phyloP scores from a whole-genome alignment of 2,329 filamentous ascomycete genomes.

The Coniochaeta sp. region DNA sequence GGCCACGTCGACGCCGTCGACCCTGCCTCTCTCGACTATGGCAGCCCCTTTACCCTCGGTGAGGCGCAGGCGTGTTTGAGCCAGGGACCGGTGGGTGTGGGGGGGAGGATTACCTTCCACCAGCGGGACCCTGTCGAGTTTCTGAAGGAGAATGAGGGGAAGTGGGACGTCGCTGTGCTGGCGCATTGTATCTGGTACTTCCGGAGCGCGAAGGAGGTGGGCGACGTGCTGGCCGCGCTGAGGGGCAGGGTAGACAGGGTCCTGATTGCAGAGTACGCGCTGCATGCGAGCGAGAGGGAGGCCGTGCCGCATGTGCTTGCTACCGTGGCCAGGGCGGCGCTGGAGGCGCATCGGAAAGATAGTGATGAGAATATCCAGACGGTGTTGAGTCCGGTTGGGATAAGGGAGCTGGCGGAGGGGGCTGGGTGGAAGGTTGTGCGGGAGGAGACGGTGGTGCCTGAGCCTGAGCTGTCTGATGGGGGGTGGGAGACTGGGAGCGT shows the following conservation, averaged over 20 bases:
- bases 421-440: constrained; percentile 29
- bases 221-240: constrained; percentile 27
- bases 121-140: constrained; percentile 28
- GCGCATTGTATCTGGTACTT: constrained; percentile 51
- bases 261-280: constrained; percentile 38
- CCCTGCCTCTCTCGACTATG: constrained; percentile 42
- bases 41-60: constrained; percentile 39
- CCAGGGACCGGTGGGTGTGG: constrained; percentile 24
- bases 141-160: constrained; percentile 16
- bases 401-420: constrained; percentile 26
- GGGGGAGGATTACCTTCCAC: constrained; percentile 35
- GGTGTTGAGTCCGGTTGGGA: constrained; percentile 31
- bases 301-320: constrained; percentile 44
- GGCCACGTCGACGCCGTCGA: constrained; percentile 45
- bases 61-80: constrained; percentile 40
- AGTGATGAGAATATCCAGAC: constrained; percentile 40
- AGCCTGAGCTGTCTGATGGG: constrained; percentile 34
- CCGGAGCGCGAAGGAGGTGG: constrained; percentile 25
- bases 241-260: constrained; percentile 25
- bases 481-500: constrained; percentile 35
- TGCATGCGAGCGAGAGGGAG: constrained; percentile 28
- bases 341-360: constrained; percentile 32
- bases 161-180: constrained; percentile 40
- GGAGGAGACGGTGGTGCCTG: constrained; percentile 28
- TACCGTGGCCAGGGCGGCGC: constrained; percentile 33